These are phyloP conservation scores for Telopea speciosissima DNA, from an alignment of 177 flowering plant genomes.

Conservation along the genomic window DNA sequence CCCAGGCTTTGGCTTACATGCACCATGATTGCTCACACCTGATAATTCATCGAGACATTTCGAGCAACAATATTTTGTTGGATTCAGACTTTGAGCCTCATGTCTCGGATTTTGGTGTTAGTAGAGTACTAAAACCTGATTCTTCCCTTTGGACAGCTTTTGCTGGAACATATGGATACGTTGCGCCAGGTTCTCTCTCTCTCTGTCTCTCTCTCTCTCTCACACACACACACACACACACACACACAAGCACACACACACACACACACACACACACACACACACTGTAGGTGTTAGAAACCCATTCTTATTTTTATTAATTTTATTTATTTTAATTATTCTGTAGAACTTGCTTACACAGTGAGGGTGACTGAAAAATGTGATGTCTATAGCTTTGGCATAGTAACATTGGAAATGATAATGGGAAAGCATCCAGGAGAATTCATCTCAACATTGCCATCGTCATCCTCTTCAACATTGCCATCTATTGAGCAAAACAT, in stretches of 20 bases:
- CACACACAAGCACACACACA: too few species aligned
- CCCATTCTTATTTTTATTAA: too few species aligned
- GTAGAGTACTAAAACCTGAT: background rate
- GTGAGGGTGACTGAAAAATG: too few species aligned
- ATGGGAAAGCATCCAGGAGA: too few species aligned
- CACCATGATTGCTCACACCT: background rate
- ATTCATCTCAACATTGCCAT: background rate
- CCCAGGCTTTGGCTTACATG: background rate
- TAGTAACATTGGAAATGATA: too few species aligned
- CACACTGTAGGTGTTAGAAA: too few species aligned
- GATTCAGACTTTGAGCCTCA: background rate
- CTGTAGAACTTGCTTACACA: too few species aligned
- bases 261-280: too few species aligned
- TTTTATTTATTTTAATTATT: too few species aligned
- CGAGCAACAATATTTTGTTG: background rate
- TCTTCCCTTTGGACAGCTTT: background rate
- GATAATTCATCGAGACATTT: background rate
- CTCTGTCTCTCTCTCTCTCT: background rate
- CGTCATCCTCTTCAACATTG: too few species aligned
- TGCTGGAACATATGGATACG: background rate
- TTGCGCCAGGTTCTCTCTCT: slow-evolving; percentile 2
- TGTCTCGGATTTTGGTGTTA: background rate
- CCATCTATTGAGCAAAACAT: background rate
- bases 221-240: too few species aligned
- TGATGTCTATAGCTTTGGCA: too few species aligned